phyloP scores from a whole-genome alignment of 1,139 yeast species.

The Wickerhamomyces sp. region DNA sequence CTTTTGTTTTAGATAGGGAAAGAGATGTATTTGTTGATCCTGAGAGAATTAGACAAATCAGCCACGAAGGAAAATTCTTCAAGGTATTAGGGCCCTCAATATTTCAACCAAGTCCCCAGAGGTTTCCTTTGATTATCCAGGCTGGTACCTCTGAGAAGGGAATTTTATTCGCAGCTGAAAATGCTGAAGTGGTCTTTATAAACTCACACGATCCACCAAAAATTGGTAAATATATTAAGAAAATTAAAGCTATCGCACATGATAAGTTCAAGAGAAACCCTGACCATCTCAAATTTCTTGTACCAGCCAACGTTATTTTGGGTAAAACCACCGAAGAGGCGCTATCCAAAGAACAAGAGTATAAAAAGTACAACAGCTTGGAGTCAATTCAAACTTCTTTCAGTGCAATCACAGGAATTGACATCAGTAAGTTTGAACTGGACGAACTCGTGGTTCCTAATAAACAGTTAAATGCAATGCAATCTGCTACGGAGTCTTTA shows the following conservation, averaged over 20 bases:
- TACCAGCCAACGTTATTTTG: constrained; percentile 21
- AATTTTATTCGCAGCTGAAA: constrained; percentile 38
- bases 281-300: constrained; percentile 24
- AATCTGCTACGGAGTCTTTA: not conserved
- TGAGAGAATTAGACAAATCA: constrained; percentile 32
- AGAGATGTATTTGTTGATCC: constrained; percentile 34
- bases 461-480: not conserved
- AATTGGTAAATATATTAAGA: constrained; percentile 16
- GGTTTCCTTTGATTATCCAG: constrained; percentile 38
- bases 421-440: constrained; percentile 20
- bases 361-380: constrained; percentile 18
- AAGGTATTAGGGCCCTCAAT: constrained; percentile 38
- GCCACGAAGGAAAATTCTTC: constrained; percentile 34
- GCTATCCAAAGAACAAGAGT: constrained; percentile 20
- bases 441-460: constrained; percentile 26
- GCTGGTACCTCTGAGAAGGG: constrained; percentile 43
- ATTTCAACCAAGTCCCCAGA: constrained; percentile 37
- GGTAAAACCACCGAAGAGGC: constrained; percentile 29
- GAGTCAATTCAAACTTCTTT: constrained; percentile 29
- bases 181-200: constrained; percentile 35
- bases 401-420: constrained; percentile 31
- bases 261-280: constrained; percentile 22
- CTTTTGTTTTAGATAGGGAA: constrained; percentile 29
- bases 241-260: constrained; percentile 24
- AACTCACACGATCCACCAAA: constrained; percentile 23